Evolutionary conservation across 768 basidiomycete genomes (phyloP), one percentile per base, ranked within the genome.

Genomic region (Chalciporus piperatus): DNA sequence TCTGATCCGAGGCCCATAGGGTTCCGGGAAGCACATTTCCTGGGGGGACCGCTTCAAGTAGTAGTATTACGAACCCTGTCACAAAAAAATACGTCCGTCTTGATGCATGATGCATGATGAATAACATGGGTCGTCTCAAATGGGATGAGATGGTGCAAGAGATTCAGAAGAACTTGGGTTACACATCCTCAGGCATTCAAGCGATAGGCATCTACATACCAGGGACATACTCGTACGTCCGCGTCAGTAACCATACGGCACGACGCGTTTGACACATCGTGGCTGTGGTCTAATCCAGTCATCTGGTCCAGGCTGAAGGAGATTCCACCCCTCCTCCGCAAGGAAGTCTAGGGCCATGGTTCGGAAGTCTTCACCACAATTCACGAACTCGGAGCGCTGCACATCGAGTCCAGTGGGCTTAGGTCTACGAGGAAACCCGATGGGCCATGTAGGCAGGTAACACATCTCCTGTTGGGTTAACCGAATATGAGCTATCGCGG

Each of bases 181-280:
- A 7, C 6, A 27, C 27, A 9, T 27, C 27, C 3, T 27, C 27
- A 9, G 9, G 27, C 27, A 7, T 4, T n/a, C 6, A 37, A 37
- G 2, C 6, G n/a, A 63, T 59, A 56, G 59, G 54, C 59, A 52
- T 65, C 57, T 55, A n/a, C n/a, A n/a, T n/a, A 60, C 52, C 55
- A 50, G 14, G 45, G n/a, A 35, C 42, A 30, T 33, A 3, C 17
- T 38, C 13, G 35, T 5, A 9, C 25, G 32, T 25, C 45, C 39
- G 14, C 25, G 32, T 25, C 45, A 47, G 14, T 39, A 39, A 11
- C 16, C 38, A 17, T 47, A 47, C 13, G 46, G 46, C 17, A 19
- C 12, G 16, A 39, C 23, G 7, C 46, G 25, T 27, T 3, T 30
- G 38, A 47, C 28, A 40, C 46, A 47, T 28, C 35, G 27, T 4